phyloP scores from a whole-genome alignment of 345 rosid genomes.

The Iberis pinnata region DNA sequence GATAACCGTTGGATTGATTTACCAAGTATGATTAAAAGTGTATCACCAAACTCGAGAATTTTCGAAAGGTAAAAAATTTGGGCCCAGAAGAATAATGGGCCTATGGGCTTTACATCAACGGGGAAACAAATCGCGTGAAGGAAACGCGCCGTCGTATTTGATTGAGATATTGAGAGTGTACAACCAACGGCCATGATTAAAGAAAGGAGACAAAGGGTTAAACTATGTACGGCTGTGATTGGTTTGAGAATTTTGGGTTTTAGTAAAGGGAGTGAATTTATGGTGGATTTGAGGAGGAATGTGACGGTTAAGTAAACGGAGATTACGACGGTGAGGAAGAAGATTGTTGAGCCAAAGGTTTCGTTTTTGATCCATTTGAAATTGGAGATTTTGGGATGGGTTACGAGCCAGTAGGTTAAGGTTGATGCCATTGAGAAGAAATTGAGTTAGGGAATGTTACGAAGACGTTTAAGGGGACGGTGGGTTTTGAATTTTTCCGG shows the following conservation, averaged over 20 bases:
- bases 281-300: conserved; percentile 34
- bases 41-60: conserved; percentile 54
- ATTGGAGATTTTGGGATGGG: conserved; percentile 45
- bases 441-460: too few species aligned
- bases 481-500: not conserved
- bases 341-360: conserved; percentile 51
- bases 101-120: conserved; percentile 29
- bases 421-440: conserved; percentile 7
- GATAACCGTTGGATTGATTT: conserved; percentile 52
- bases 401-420: conserved; percentile 47
- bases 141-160: not conserved
- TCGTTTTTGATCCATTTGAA: conserved; percentile 54
- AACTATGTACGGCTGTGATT: conserved; percentile 65
- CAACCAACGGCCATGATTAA: conserved; percentile 67
- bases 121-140: conserved; percentile 47
- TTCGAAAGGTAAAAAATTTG: conserved; percentile 65
- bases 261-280: conserved; percentile 24
- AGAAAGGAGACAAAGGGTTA: conserved; percentile 54
- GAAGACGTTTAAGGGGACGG: not conserved
- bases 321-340: conserved; percentile 43
- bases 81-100: conserved; percentile 71
- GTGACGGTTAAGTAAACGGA: conserved; percentile 48
- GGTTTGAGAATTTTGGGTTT: conserved; percentile 47
- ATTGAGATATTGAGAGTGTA: conserved; percentile 42
- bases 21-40: conserved; percentile 46